Evolutionary conservation across 164 flowering plant genomes (phyloP).

Genomic region (Kalanchoe fedtschenkoi): DNA sequence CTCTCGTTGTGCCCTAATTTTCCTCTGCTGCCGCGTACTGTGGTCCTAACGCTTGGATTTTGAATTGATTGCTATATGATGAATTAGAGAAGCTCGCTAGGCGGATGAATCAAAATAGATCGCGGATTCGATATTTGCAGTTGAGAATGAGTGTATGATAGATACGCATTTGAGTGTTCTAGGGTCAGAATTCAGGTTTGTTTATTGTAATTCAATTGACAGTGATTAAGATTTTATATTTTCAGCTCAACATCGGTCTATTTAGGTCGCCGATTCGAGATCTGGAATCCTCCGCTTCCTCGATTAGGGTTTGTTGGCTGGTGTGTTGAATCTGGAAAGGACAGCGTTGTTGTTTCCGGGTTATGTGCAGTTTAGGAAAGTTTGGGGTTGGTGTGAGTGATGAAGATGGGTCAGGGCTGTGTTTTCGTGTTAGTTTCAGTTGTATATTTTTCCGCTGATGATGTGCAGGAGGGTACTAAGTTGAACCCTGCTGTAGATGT

Average conservation of each 20-base stretch:
- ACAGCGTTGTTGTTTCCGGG: neutral
- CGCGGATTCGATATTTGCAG: neutral
- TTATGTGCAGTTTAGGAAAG: neutral
- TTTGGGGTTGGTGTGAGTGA: constrained; percentile 11
- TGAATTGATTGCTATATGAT: too few species aligned
- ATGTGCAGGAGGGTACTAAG: constrained; percentile 17
- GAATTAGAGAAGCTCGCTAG: neutral
- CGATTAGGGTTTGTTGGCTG: neutral
- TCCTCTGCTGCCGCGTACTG: neutral
- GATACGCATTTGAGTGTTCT: too few species aligned
- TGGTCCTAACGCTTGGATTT: too few species aligned
- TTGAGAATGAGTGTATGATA: too few species aligned
- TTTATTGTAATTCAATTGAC: too few species aligned
- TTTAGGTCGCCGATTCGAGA: neutral
- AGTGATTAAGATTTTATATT: too few species aligned
- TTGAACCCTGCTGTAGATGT: constrained; percentile 9
- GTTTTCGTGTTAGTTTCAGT: constrained; percentile 10
- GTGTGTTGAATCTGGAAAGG: neutral
- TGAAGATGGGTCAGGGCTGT: constrained; percentile 17
- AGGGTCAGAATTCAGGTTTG: too few species aligned
- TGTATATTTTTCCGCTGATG: constrained; percentile 13
- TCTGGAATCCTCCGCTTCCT: neutral
- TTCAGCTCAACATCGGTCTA: too few species aligned
- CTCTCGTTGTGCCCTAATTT: neutral
- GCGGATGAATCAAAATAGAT: neutral